Conservation (phyloP, 371 early-diverging fungal species). For the Mycotypha africana region DNA sequence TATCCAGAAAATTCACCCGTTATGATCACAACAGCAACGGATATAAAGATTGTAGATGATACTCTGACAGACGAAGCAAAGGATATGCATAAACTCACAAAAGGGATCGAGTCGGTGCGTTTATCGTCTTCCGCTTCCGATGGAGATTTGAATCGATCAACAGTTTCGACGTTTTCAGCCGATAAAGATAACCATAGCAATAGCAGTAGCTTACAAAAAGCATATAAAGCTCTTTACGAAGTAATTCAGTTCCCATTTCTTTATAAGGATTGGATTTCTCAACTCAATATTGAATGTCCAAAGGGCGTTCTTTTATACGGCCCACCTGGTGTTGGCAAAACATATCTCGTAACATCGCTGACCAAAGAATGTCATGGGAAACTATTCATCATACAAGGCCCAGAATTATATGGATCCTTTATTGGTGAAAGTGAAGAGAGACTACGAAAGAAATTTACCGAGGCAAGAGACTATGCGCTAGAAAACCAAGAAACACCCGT, state of each 20-base stretch:
- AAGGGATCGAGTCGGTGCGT: slow-evolving; percentile 4
- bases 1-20: slow-evolving; percentile 24
- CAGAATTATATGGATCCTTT: slow-evolving; percentile 89
- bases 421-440: slow-evolving; percentile 94
- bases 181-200: slow-evolving; percentile 7
- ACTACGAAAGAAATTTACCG: slow-evolving; percentile 77
- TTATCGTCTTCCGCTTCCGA: not conserved
- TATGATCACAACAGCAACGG: slow-evolving; percentile 6
- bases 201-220: slow-evolving; percentile 42
- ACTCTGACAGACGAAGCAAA: slow-evolving; percentile 7
- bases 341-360: slow-evolving; percentile 69
- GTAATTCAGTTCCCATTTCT: slow-evolving; percentile 74
- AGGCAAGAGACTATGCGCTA: slow-evolving; percentile 56
- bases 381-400: slow-evolving; percentile 71
- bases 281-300: slow-evolving; percentile 74
- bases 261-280: slow-evolving; percentile 59
- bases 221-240: slow-evolving; percentile 66
- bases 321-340: slow-evolving; percentile 97
- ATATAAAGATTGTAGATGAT: slow-evolving; percentile 5
- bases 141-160: no score
- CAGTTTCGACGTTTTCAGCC: no score
- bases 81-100: slow-evolving; percentile 7
- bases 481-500: slow-evolving; percentile 45
- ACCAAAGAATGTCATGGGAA: slow-evolving; percentile 57
- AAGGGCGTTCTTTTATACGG: slow-evolving; percentile 90